Evolutionary conservation across 192 early-diverging fungal species (phyloP), one percentile per base, ranked within the genome.

Genomic region (Backusella tuberculispora): DNA sequence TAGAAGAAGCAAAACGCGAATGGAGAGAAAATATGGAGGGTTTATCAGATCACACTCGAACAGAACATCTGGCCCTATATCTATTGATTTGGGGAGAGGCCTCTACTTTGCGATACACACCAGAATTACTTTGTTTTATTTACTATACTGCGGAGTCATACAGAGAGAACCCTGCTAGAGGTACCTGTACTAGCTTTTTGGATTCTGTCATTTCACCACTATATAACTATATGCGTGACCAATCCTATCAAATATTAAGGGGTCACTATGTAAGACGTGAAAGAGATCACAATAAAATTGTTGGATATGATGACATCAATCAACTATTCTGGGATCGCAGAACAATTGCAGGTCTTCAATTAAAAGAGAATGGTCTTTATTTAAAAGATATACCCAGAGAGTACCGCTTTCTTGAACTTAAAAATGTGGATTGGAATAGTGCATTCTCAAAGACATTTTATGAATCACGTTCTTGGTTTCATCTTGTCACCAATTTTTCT

Each of bases 231-330:
- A 77, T 85, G 64, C 89, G 90, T 24, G 90, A 89, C 63, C 86
- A 89, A 72, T 78, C 83, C 29, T 92, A 90, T 74, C 82, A 86
- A 69, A 66, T 86, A 41, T 85, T 88, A 70, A 82, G 89, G 48
- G 88, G 88, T 53, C 89, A 87, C 67, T 88, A 83, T 70, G 76
- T 90, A 13, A 86, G 88, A 79, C 82, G 84, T 76, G 89, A 90
- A 81, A 83, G 85, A 67, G 91, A 92, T 74, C 90, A 91, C 74
- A 78, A 86, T 43, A 81, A 77, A 72, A 89, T 85, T 42, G 88
- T 91, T 68, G 90, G 90, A n/a, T 91, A 91, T 66, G 90, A 90
- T 75, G 88, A 90, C 66, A 80, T 91, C 48, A 92, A 92, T 74
- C 90, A 92, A 76, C 74, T 90, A 41, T 92, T 92, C 70, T 91